phyloP scores from a whole-genome alignment of 306 rosid genomes.

The Quercus gilva region DNA sequence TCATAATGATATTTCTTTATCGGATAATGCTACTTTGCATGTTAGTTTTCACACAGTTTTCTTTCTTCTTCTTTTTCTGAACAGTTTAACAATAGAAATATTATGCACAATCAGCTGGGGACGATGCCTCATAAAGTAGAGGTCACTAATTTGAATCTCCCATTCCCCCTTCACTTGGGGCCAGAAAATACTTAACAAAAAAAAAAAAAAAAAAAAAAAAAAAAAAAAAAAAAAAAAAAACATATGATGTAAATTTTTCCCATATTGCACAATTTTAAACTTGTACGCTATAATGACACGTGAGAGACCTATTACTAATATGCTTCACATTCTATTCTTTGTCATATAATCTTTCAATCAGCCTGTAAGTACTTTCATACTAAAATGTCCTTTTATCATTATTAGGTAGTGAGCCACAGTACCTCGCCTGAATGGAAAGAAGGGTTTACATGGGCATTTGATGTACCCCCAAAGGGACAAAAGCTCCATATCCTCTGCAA shows the following conservation, averaged over 20 bases:
- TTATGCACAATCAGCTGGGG: background rate
- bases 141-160: too few species aligned
- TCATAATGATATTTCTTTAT: background rate
- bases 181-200: too few species aligned
- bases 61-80: background rate
- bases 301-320: background rate
- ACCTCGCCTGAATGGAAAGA: constrained; percentile 96
- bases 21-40: background rate
- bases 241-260: background rate
- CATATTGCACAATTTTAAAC: background rate
- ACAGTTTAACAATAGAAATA: background rate
- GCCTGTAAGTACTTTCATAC: background rate
- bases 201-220: too few species aligned
- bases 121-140: too few species aligned
- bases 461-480: constrained; percentile 97
- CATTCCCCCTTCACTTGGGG: too few species aligned
- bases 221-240: too few species aligned
- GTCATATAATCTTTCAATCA: constrained; percentile 2
- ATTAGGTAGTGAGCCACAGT: constrained; percentile 81
- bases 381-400: constrained; percentile 8
- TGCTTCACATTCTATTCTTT: constrained; percentile 5
- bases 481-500: constrained; percentile 90
- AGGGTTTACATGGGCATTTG: constrained; percentile 97
- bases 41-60: background rate
- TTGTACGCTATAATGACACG: background rate